Base-by-base conservation (phyloP, 2,329 filamentous ascomycete genomes). In the Exserohilum rostratum region DNA sequence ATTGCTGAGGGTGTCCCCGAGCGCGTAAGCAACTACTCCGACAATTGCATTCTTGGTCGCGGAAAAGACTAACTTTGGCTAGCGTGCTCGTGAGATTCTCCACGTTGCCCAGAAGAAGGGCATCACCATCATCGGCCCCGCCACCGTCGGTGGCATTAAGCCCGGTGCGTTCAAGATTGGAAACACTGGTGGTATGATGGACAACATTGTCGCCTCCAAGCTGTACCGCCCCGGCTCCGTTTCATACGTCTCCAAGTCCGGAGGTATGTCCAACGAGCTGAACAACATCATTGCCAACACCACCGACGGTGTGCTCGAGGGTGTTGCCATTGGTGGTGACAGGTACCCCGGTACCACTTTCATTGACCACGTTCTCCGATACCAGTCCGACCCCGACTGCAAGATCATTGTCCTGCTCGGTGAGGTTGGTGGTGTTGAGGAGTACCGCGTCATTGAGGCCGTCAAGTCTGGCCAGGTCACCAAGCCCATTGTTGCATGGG, bases 111-210 rank as follows among this genome's bases (percentile, higher is more conserved):
- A 95, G 83, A 93, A 97, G 87, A 99, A 98, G 89, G 93, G 93
- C 62, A 90, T 99, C 77, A 97, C 93, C 79, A 99, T 99, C 79
- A 97, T 99, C 75, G 95, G 95, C 65, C 95, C 95, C 64, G 95
- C 95, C 71, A 99, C 95, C 52, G 95, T 99, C 61, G 95, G 95
- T 87, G 95, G 95, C 74, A 98, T 99, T 83, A 99, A 98, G 87
- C 95, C 95, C 61, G 95, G 95, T 79, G 91, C 90, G 78, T 99
- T 93, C 90, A 99, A 98, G 87, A 99, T 99, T 66, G 95, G 95
- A 78, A 99, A 99, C 87, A 99, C 95, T 72, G 95, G 95, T 86
- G 95, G 95, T 80, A 99, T 99, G 95, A 99, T 99, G 95, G 95
- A 99, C 87, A 99, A 99, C 87, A 99, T 99, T 73, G 95, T 99